phyloP scores from a whole-genome alignment of 371 early-diverging fungal genomes.

The Entomophthora muscae region DNA sequence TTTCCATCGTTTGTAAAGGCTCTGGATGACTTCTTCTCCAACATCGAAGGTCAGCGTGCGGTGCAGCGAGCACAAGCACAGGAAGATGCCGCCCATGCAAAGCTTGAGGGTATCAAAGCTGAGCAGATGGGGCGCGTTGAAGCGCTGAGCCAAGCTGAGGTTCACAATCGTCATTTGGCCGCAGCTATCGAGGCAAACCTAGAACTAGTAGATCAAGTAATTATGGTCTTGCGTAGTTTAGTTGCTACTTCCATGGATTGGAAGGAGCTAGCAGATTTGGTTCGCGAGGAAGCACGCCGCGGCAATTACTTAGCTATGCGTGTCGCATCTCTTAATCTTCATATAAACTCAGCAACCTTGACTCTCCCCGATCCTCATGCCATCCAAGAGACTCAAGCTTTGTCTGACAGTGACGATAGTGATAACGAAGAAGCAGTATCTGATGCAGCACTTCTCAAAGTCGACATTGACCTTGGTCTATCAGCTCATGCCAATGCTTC shows the following conservation, averaged over 20 bases:
- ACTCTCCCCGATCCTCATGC: constrained; percentile 18
- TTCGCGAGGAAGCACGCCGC: constrained; percentile 57
- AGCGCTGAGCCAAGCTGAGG: constrained; percentile 44
- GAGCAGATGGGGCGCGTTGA: constrained; percentile 66
- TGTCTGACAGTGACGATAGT: constrained; percentile 17
- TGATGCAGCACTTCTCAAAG: constrained; percentile 10
- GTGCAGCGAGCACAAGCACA: constrained; percentile 42
- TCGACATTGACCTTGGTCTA: constrained; percentile 72
- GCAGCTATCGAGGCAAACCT: constrained; percentile 65
- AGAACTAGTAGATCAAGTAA: constrained; percentile 67
- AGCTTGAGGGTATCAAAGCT: constrained; percentile 57
- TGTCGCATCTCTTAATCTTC: constrained; percentile 50
- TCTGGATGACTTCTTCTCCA: constrained; percentile 82
- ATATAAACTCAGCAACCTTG: constrained; percentile 51
- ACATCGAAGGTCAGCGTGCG: constrained; percentile 74
- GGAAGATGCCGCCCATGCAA: constrained; percentile 62
- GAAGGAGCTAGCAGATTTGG: constrained; percentile 74
- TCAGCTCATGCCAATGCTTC: constrained; percentile 87
- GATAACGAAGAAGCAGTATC: constrained; percentile 21
- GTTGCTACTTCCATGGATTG: constrained; percentile 92
- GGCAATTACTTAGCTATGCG: constrained; percentile 65
- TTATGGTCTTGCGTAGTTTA: constrained; percentile 66
- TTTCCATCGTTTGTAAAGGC: constrained; percentile 61
- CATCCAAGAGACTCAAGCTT: not conserved
- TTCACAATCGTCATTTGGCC: constrained; percentile 47